These are phyloP conservation scores for Dactylellina cionopaga DNA, from an alignment of 2,329 filamentous ascomycete genomes.

Conservation along the genomic window DNA sequence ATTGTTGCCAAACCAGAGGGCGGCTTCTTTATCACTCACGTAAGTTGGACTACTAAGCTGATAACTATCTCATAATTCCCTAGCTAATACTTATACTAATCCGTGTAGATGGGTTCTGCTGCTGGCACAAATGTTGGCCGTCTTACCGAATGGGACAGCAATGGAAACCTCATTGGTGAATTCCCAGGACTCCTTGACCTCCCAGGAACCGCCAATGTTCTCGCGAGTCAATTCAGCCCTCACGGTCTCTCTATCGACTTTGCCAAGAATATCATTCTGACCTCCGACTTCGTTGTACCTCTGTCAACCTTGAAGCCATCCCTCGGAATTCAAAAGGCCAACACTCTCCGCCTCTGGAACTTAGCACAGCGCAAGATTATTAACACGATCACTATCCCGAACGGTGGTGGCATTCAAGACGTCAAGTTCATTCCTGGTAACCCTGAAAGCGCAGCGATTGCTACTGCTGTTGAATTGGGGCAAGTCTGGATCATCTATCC, in stretches of 20 bases:
- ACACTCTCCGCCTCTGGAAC: conserved; percentile 71
- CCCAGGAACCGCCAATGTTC: conserved; percentile 66
- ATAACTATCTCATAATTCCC: neutral
- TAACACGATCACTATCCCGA: conserved; percentile 70
- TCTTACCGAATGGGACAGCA: conserved; percentile 70
- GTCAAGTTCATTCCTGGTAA: conserved; percentile 74
- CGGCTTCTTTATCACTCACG: conserved; percentile 57
- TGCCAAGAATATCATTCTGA: conserved; percentile 69
- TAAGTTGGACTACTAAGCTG: too few relatives aligned
- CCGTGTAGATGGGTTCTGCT: conserved; percentile 60
- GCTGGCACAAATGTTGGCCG: conserved; percentile 69
- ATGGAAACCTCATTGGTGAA: conserved; percentile 71
- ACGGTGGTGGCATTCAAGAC: conserved; percentile 71
- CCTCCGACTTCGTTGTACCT: conserved; percentile 72
- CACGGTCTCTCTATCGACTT: conserved; percentile 71
- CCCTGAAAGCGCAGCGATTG: conserved; percentile 68
- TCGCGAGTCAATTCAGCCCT: conserved; percentile 70
- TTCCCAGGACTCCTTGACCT: conserved; percentile 68
- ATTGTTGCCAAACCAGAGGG: conserved; percentile 72
- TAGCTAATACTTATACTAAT: neutral
- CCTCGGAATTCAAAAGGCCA: conserved; percentile 66
- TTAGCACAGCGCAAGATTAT: conserved; percentile 67
- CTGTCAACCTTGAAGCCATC: conserved; percentile 71
- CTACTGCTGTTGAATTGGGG: conserved; percentile 70
- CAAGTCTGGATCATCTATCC: conserved; percentile 75